These are phyloP conservation scores for Tylopilus subfusipes DNA, from an alignment of 768 basidiomycete species.

Conservation along the genomic window DNA sequence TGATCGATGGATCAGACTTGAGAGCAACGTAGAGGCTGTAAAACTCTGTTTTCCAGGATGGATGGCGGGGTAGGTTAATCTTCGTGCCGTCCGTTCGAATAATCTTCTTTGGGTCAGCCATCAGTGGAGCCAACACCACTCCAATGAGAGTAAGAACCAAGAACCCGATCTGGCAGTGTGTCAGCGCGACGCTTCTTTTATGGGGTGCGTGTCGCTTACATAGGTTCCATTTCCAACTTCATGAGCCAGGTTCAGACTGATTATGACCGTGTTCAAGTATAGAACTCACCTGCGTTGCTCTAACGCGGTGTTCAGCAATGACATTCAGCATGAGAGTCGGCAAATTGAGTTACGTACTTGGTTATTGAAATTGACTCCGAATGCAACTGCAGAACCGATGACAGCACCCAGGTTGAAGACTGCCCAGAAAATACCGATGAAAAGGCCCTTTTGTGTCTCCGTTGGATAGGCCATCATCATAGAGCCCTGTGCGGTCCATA, in stretches of 20 bases:
- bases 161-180: constrained; percentile 62
- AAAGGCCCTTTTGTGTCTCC: constrained; percentile 71
- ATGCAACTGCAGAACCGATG: constrained; percentile 70
- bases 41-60: constrained; percentile 77
- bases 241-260: neutral
- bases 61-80: constrained; percentile 57
- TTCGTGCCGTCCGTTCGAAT: constrained; percentile 72
- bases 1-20: constrained; percentile 64
- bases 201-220: constrained; percentile 38
- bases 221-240: constrained; percentile 72
- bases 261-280: neutral
- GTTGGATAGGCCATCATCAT: constrained; percentile 84
- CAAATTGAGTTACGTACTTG: constrained; percentile 37
- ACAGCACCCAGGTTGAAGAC: constrained; percentile 83
- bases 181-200: neutral
- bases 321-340: neutral
- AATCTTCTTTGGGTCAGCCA: constrained; percentile 72
- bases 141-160: constrained; percentile 70
- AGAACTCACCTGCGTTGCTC: constrained; percentile 29
- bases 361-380: constrained; percentile 67
- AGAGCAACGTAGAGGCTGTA: constrained; percentile 66
- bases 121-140: constrained; percentile 58
- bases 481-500: constrained; percentile 86
- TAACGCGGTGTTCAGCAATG: constrained; percentile 7
- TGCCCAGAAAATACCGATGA: constrained; percentile 78